These are phyloP conservation scores for Castanea sativa DNA, from an alignment of 306 rosid genomes.

Conservation along the genomic window DNA sequence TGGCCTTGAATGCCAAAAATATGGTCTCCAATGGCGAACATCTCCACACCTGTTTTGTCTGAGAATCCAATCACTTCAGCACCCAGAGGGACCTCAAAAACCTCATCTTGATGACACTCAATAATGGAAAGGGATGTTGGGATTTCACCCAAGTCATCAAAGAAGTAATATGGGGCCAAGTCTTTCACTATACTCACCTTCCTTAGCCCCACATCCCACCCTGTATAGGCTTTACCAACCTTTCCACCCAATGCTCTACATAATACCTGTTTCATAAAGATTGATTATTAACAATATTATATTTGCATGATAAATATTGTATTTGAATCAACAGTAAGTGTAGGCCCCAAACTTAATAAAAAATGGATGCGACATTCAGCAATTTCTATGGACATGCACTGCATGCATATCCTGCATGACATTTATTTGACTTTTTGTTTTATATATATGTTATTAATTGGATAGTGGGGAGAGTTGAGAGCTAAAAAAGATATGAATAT, in stretches of 20 bases:
- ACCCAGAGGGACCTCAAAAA: conserved; percentile 58
- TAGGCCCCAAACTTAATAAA: too few relatives aligned
- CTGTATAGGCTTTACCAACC: conserved; percentile 48
- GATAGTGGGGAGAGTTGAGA: too few relatives aligned
- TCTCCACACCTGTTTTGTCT: conserved; percentile 64
- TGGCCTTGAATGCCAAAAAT: conserved; percentile 76
- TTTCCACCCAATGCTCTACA: conserved; percentile 78
- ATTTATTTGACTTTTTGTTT: not conserved
- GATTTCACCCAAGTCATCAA: conserved; percentile 28
- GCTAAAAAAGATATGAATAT: too few relatives aligned
- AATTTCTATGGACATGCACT: too few relatives aligned
- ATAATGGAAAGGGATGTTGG: conserved; percentile 44
- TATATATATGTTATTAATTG: too few relatives aligned
- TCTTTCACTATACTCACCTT: conserved; percentile 43
- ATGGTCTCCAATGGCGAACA: conserved; percentile 54
- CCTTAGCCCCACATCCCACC: conserved; percentile 73
- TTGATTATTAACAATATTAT: too few relatives aligned
- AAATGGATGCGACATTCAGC: too few relatives aligned
- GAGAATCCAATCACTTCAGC: conserved; percentile 65
- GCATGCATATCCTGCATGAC: too few relatives aligned
- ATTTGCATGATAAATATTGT: too few relatives aligned
- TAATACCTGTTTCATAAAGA: conserved; percentile 34
- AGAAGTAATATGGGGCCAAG: conserved; percentile 9
- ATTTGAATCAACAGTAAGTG: too few relatives aligned
- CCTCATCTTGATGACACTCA: conserved; percentile 69